Evolutionary conservation across 306 rosid species (phyloP).

Genomic region (Benincasa hispida): DNA sequence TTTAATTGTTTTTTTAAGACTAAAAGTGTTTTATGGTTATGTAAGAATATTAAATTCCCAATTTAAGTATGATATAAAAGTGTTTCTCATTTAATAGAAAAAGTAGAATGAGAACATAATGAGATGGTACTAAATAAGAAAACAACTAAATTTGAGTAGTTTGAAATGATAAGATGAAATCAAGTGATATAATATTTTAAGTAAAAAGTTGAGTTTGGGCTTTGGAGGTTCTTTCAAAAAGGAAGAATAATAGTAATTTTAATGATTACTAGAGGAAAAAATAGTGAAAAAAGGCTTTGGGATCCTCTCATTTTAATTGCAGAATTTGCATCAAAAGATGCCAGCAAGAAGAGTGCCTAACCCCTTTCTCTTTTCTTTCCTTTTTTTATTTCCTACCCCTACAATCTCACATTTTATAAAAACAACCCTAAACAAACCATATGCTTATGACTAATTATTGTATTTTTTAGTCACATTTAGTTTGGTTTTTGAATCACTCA

Average conservation of each 20-base stretch:
- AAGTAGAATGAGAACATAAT: neutral
- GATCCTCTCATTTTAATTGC: neutral
- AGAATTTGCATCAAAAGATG: neutral
- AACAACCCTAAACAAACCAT: neutral
- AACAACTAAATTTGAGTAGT: neutral
- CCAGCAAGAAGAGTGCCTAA: neutral
- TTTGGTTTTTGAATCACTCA: no score
- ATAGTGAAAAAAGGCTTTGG: neutral
- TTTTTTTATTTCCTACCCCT: neutral
- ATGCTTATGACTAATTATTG: no score
- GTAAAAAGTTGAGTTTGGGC: neutral
- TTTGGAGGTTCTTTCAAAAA: neutral
- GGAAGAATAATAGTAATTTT: neutral
- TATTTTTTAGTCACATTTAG: no score
- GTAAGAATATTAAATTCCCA: no score
- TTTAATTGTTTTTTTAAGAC: no score
- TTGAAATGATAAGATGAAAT: neutral
- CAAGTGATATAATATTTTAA: neutral
- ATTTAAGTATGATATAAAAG: no score
- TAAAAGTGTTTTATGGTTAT: no score
- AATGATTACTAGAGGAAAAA: neutral
- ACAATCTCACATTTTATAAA: neutral
- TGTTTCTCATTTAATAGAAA: no score
- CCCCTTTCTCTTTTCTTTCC: neutral
- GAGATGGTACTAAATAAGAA: neutral